Evolutionary conservation across 495 filamentous ascomycete genomes (phyloP).

Genomic region (Staphylotrichum longicolle): DNA sequence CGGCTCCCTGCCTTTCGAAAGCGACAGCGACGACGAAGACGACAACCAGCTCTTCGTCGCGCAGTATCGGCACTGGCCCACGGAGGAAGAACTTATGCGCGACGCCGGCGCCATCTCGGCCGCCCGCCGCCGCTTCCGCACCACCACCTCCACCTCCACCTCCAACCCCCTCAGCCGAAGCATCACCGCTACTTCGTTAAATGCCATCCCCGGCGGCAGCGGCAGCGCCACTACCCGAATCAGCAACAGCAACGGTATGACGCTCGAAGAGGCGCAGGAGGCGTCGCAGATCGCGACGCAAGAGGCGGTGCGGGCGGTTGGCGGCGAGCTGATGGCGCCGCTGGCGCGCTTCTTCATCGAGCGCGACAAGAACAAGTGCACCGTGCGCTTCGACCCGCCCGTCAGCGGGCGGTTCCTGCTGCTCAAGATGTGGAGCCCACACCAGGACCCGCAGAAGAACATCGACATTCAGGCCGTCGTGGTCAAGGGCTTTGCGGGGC

Average conservation of each 20-base stretch:
- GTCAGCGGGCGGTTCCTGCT: slow-evolving; percentile 79
- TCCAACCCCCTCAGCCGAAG: not conserved
- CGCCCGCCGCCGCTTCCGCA: not conserved
- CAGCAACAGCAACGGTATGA: slow-evolving; percentile 33
- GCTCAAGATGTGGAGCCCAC: slow-evolving; percentile 82
- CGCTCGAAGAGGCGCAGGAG: slow-evolving; percentile 49
- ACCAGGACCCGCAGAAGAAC: slow-evolving; percentile 56
- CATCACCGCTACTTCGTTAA: not conserved
- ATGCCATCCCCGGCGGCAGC: not conserved
- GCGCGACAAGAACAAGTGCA: slow-evolving; percentile 76
- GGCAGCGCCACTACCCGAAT: not conserved
- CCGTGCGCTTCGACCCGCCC: slow-evolving; percentile 83
- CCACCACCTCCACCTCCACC: not conserved
- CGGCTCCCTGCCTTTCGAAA: slow-evolving; percentile 52
- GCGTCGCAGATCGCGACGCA: slow-evolving; percentile 53
- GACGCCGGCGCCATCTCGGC: not conserved
- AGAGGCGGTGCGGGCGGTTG: slow-evolving; percentile 54
- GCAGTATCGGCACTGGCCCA: slow-evolving; percentile 18
- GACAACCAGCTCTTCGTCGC: slow-evolving; percentile 17
- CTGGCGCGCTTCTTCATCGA: slow-evolving; percentile 78
- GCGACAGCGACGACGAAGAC: slow-evolving; percentile 45
- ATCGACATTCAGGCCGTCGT: slow-evolving; percentile 85
- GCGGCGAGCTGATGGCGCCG: slow-evolving; percentile 60
- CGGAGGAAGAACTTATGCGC: slow-evolving; percentile 10
- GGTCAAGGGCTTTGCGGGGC: slow-evolving; percentile 77